Percentiles rank a stretch among this genome's conserved stretches.
Evolutionary conservation across 2,329 filamentous ascomycete genomes (phyloP).

Genomic region (Sarocladiaceae sp.): DNA sequence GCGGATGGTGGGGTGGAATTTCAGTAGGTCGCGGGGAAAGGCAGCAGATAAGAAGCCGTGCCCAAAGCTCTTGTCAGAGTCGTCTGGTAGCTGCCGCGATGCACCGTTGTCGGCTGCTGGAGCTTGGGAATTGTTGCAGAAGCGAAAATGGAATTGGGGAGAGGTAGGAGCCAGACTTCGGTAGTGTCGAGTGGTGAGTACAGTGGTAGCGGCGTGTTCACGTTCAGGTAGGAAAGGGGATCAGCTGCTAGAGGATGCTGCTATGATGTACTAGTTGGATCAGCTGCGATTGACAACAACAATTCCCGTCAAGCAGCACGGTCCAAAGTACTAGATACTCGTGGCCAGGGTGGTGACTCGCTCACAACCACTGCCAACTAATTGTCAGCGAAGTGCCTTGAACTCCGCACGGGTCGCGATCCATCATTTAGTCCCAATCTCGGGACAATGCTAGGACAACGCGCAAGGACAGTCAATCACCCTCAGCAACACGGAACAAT

Average conservation of each 20-base stretch:
- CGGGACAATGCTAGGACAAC: too few relatives aligned
- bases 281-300: neutral
- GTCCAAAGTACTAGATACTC: neutral
- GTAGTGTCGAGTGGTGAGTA: neutral
- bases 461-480: neutral
- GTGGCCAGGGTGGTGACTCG: neutral
- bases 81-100: neutral
- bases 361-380: neutral
- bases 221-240: neutral
- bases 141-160: neutral
- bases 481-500: constrained; percentile 1
- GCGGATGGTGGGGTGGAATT: neutral
- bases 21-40: neutral
- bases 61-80: neutral
- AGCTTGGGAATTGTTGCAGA: neutral
- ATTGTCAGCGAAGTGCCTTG: neutral
- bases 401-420: too few relatives aligned
- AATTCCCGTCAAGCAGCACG: neutral
- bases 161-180: neutral
- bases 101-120: neutral
- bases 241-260: neutral
- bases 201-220: neutral
- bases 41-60: neutral
- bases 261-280: neutral
- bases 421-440: too few relatives aligned